A percentile compares a stretch with the other conserved stretches of the same genome.
phyloP scores from a whole-genome alignment of 441 rosid species.

The Theobroma grandiflorum region DNA sequence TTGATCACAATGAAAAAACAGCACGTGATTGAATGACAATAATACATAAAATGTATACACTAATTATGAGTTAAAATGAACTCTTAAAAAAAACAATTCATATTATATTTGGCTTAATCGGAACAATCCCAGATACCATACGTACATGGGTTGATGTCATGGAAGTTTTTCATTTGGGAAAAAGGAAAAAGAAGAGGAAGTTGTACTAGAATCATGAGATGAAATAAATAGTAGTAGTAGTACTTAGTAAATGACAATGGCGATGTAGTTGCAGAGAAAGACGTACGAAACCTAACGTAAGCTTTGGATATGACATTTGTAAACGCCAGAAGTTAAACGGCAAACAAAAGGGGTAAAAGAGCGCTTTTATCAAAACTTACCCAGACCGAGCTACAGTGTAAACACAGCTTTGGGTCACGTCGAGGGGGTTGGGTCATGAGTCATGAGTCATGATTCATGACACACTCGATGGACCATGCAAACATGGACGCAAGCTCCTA shows the following conservation, averaged over 20 bases:
- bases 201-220: too few relatives aligned
- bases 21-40: too few relatives aligned
- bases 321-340: background rate
- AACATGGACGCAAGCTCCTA: slow-evolving; percentile 9
- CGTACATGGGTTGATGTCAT: background rate
- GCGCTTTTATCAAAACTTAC: background rate
- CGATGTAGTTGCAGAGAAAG: background rate
- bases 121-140: too few relatives aligned
- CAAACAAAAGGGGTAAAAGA: slow-evolving; percentile 6
- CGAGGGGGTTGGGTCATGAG: background rate
- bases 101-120: too few relatives aligned
- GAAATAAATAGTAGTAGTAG: background rate
- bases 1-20: too few relatives aligned
- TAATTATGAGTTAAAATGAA: too few relatives aligned
- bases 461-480: background rate
- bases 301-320: slow-evolving; percentile 7
- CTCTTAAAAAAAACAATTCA: too few relatives aligned
- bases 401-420: slow-evolving; percentile 22
- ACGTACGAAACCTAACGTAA: background rate
- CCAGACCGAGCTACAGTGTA: background rate
- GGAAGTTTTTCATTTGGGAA: background rate
- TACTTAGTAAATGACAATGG: background rate
- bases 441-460: background rate
- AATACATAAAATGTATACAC: too few relatives aligned
- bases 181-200: background rate